A percentile compares a stretch with the other conserved stretches of the same genome.
phyloP scores from a whole-genome alignment of 768 basidiomycete genomes.

The Daedaleopsis sinensis region DNA sequence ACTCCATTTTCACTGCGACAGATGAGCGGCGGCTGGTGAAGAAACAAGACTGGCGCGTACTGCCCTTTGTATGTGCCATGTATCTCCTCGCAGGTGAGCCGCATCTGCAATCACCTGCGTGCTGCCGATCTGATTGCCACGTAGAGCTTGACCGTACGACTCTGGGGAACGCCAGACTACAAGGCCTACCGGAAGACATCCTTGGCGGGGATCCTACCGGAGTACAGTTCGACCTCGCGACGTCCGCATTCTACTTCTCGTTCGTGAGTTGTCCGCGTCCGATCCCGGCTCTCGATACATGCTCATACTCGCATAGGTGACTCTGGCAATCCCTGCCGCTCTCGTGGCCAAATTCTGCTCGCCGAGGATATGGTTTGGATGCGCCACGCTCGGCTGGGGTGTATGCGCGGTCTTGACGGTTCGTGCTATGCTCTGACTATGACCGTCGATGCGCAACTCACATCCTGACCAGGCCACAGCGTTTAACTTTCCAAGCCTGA shows the following conservation, averaged over 20 bases:
- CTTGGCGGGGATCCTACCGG: conserved; percentile 73
- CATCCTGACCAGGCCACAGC: conserved; percentile 51
- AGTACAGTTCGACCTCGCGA: conserved; percentile 74
- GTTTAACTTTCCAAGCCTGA: conserved; percentile 60
- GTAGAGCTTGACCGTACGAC: conserved; percentile 73
- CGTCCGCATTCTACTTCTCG: conserved; percentile 77
- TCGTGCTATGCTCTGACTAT: background rate
- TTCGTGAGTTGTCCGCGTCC: conserved; percentile 49
- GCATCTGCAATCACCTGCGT: background rate
- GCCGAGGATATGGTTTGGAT: conserved; percentile 69
- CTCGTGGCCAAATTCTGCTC: conserved; percentile 67
- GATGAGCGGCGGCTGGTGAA: conserved; percentile 60
- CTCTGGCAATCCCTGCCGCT: conserved; percentile 67
- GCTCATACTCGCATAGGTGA: conserved; percentile 50
- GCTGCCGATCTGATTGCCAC: background rate
- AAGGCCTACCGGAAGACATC: conserved; percentile 64
- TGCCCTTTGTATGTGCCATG: conserved; percentile 70
- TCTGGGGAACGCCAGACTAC: conserved; percentile 77
- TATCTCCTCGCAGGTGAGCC: conserved; percentile 77
- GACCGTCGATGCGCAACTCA: background rate
- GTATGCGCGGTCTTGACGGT: conserved; percentile 75
- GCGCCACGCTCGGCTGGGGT: conserved; percentile 73
- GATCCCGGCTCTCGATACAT: background rate
- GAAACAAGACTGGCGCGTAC: conserved; percentile 67
- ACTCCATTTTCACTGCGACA: background rate